These are phyloP conservation scores for Colletotrichum sp. DNA, from an alignment of 2,329 filamentous ascomycete genomes.

Conservation along the genomic window DNA sequence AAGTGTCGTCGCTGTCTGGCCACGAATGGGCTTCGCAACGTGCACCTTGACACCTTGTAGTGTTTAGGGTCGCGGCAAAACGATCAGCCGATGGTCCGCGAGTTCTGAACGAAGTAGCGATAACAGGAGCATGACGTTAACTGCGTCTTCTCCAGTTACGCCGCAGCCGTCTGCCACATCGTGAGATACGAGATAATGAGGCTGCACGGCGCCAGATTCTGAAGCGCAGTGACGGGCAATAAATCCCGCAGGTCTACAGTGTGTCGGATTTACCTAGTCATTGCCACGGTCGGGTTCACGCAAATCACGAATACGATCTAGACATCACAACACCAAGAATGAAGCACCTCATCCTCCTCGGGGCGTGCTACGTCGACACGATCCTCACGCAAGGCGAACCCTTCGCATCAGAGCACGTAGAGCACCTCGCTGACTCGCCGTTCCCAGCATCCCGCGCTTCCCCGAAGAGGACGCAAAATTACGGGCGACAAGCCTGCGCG, in stretches of 20 bases:
- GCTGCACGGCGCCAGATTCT: background rate
- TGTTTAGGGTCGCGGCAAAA: background rate
- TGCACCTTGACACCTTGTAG: background rate
- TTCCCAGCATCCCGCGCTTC: constrained; percentile 66
- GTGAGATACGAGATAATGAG: background rate
- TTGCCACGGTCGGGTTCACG: background rate
- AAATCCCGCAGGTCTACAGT: background rate
- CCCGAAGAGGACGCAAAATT: constrained; percentile 76
- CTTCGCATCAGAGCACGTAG: constrained; percentile 12
- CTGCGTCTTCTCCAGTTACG: background rate
- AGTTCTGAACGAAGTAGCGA: background rate
- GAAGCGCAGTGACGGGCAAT: background rate
- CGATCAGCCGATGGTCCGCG: background rate
- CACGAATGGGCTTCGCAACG: background rate
- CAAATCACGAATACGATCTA: background rate
- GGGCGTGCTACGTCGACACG: constrained; percentile 75
- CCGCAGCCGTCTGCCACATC: background rate
- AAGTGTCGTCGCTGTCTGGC: background rate
- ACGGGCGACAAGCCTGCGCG: constrained; percentile 63
- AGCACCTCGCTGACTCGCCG: background rate
- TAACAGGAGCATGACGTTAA: background rate
- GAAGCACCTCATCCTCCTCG: constrained; percentile 67
- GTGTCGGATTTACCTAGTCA: background rate
- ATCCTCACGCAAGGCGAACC: constrained; percentile 62
- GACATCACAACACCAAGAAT: constrained; percentile 31